Evolutionary conservation across 345 rosid species (phyloP).

Genomic region (Balakata baccata): DNA sequence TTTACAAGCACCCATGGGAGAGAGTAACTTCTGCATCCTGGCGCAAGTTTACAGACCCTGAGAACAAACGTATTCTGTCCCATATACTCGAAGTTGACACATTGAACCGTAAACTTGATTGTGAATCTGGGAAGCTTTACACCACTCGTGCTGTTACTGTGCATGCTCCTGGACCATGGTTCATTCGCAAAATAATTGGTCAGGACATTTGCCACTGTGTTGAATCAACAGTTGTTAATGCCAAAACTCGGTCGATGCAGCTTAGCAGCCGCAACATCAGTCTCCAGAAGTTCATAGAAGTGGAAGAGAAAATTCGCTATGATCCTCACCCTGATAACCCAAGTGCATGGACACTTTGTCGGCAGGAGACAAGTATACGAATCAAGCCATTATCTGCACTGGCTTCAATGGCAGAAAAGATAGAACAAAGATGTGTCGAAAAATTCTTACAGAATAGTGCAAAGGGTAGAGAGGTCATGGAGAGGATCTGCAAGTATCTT

Average conservation of each 20-base stretch:
- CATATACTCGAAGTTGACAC: constrained; percentile 88
- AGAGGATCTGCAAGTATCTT: constrained; percentile 89
- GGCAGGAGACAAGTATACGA: constrained; percentile 81
- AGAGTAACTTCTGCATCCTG: constrained; percentile 94
- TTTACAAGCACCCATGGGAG: constrained; percentile 98
- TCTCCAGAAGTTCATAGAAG: constrained; percentile 86
- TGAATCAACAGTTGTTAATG: constrained; percentile 88
- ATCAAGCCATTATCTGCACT: constrained; percentile 85
- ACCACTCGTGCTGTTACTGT: constrained; percentile 82
- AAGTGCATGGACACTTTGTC: constrained; percentile 68
- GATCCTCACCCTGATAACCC: constrained; percentile 92
- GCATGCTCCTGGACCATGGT: constrained; percentile 97
- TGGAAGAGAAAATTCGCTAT: constrained; percentile 78
- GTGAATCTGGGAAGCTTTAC: constrained; percentile 66
- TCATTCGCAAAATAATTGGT: constrained; percentile 71
- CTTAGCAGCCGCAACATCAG: constrained; percentile 77
- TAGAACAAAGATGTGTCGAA: constrained; percentile 85
- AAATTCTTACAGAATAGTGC: constrained; percentile 87
- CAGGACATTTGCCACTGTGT: constrained; percentile 93
- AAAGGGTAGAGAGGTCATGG: constrained; percentile 95
- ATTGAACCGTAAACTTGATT: constrained; percentile 62
- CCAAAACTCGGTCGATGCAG: constrained; percentile 73
- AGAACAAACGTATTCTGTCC: constrained; percentile 75
- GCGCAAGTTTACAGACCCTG: constrained; percentile 94
- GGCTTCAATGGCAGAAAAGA: constrained; percentile 98